phyloP scores from a whole-genome alignment of 192 early-diverging fungal genomes.

The Chytriomyces confervae region DNA sequence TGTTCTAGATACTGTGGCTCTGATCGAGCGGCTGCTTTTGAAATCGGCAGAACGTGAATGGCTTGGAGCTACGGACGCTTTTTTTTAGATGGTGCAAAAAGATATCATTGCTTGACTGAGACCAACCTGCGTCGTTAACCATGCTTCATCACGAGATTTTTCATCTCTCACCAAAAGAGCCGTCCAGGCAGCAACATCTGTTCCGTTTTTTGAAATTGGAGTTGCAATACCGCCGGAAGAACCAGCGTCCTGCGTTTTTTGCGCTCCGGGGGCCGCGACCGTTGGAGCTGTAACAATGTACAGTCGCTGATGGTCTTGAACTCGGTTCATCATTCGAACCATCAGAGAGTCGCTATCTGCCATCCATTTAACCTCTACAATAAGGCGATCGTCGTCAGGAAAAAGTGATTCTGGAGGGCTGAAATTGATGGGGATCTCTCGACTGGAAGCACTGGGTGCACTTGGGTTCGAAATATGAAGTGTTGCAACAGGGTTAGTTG shows the following conservation, averaged over 20 bases:
- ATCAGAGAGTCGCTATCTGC: slow-evolving; percentile 59
- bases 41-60: slow-evolving; percentile 41
- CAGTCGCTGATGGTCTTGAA: slow-evolving; percentile 81
- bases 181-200: slow-evolving; percentile 60
- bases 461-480: slow-evolving; percentile 70
- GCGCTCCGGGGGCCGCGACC: slow-evolving; percentile 20
- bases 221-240: neutral
- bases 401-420: slow-evolving; percentile 55
- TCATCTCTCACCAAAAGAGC: slow-evolving; percentile 75
- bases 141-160: slow-evolving; percentile 51
- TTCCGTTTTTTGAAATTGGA: neutral
- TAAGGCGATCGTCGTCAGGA: slow-evolving; percentile 71
- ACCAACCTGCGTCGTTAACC: slow-evolving; percentile 39
- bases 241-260: neutral
- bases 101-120: slow-evolving; percentile 1
- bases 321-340: slow-evolving; percentile 84
- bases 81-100: slow-evolving; percentile 1
- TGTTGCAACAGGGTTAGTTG: slow-evolving; percentile 80
- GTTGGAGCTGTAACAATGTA: slow-evolving; percentile 62
- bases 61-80: slow-evolving; percentile 34
- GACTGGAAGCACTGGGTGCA: slow-evolving; percentile 7
- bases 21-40: slow-evolving; percentile 24
- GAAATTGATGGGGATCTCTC: slow-evolving; percentile 49
- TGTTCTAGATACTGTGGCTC: slow-evolving; percentile 55
- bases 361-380: slow-evolving; percentile 86